These are phyloP conservation scores for Kalanchoe fedtschenkoi DNA, from an alignment of 164 flowering plant species.

Conservation along the genomic window DNA sequence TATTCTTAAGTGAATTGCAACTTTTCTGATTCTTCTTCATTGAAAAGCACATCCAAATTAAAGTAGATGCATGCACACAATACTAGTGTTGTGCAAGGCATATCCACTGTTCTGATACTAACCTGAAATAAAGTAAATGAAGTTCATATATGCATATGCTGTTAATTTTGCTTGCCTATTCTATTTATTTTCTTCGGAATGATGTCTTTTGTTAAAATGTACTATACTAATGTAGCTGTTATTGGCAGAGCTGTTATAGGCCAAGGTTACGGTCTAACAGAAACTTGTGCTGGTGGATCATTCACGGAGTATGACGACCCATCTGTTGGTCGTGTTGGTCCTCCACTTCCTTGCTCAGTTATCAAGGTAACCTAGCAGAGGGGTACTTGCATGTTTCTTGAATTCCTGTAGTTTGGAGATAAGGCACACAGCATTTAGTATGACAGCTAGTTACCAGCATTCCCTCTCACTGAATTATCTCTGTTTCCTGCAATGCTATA, in stretches of 20 bases:
- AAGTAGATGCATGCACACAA: neutral
- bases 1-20: neutral
- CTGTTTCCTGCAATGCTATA: neutral
- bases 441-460: neutral
- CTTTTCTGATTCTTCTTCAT: neutral
- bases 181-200: neutral
- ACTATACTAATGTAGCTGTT: neutral
- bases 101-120: too few relatives aligned
- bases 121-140: too few relatives aligned
- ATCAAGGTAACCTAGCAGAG: conserved; percentile 49
- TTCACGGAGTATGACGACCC: conserved; percentile 83
- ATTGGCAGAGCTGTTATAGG: conserved; percentile 80
- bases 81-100: too few relatives aligned
- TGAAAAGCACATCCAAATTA: neutral
- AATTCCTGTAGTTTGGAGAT: neutral
- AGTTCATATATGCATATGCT: too few relatives aligned
- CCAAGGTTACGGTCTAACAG: conserved; percentile 98
- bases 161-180: neutral
- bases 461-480: neutral
- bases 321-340: conserved; percentile 97
- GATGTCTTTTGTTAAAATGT: neutral
- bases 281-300: conserved; percentile 94
- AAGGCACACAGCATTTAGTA: neutral
- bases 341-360: conserved; percentile 87
- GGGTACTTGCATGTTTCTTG: neutral